A percentile compares a stretch with the other conserved stretches of the same genome.
phyloP scores from a whole-genome alignment of 2,329 filamentous ascomycete genomes.

The Didymosphaeria variabile region DNA sequence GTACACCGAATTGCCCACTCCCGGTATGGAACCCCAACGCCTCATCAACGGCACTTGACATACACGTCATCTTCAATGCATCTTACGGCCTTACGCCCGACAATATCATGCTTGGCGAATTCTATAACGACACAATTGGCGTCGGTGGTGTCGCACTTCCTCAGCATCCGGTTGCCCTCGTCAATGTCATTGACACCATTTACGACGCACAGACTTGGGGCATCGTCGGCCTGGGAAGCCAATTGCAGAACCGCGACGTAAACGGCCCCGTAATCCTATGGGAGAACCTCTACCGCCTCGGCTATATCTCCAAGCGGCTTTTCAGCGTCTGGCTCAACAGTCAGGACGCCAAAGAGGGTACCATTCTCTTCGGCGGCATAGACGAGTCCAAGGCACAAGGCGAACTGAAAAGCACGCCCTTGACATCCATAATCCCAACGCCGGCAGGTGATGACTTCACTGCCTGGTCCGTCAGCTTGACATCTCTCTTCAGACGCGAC shows the following conservation, averaged over 20 bases:
- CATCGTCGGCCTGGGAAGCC: constrained; percentile 22
- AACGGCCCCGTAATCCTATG: constrained; percentile 13
- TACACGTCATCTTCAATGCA: constrained; percentile 17
- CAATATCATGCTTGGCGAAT: constrained; percentile 21
- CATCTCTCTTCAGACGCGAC: constrained; percentile 1
- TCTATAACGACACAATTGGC: constrained; percentile 24
- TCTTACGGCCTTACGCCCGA: constrained; percentile 26
- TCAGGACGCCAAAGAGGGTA: constrained; percentile 14
- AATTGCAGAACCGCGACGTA: not conserved
- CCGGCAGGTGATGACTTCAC: constrained; percentile 7
- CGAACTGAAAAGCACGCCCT: constrained; percentile 10
- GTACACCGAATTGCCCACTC: constrained; percentile 19
- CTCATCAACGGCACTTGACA: constrained; percentile 18
- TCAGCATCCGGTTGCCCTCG: constrained; percentile 18
- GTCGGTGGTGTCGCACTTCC: constrained; percentile 10
- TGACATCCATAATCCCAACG: constrained; percentile 1
- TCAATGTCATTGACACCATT: constrained; percentile 14
- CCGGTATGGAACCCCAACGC: constrained; percentile 14
- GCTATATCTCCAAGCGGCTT: constrained; percentile 1
- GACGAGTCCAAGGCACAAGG: constrained; percentile 15
- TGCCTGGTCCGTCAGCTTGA: constrained; percentile 14
- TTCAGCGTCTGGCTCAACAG: constrained; percentile 21
- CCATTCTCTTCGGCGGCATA: constrained; percentile 19
- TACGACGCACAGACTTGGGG: constrained; percentile 20
- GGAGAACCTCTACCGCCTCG: constrained; percentile 13